Conservation (phyloP, 257 asterid genomes). For the Solanum appendiculatum region DNA sequence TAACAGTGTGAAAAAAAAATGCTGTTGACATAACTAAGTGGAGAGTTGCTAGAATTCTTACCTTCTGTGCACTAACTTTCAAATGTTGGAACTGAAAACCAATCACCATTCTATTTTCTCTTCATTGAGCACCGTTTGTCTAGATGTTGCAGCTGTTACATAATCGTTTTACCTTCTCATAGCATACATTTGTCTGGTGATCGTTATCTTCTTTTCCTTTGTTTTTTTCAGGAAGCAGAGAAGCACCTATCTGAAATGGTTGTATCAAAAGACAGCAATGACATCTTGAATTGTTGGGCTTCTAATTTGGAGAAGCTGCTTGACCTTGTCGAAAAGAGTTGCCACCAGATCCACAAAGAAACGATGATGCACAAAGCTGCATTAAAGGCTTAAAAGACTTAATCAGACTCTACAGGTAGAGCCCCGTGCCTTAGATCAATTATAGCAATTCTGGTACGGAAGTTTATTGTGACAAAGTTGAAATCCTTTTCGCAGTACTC, state of each 20-base stretch:
- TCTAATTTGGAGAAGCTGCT: slow-evolving; percentile 86
- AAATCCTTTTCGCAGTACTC: not conserved
- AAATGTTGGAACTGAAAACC: not conserved
- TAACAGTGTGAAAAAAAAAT: not conserved
- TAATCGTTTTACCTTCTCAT: not conserved
- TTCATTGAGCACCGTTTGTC: not conserved
- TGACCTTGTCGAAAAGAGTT: slow-evolving; percentile 95
- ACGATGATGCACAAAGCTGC: slow-evolving; percentile 87
- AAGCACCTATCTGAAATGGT: slow-evolving; percentile 97
- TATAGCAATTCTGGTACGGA: not conserved
- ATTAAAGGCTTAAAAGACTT: slow-evolving; percentile 38
- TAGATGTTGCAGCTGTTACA: not conserved
- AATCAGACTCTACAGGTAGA: not conserved
- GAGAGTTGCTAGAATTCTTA: not conserved
- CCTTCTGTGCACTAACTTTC: not conserved
- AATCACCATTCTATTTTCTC: not conserved
- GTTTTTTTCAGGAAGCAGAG: slow-evolving; percentile 59
- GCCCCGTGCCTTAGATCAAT: not conserved
- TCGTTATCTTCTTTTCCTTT: not conserved
- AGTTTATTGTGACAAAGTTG: not conserved
- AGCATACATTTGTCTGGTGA: not conserved
- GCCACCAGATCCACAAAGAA: slow-evolving; percentile 99
- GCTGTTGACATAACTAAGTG: not conserved
- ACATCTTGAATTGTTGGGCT: slow-evolving; percentile 84
- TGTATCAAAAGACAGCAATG: slow-evolving; percentile 86